Evolutionary conservation across 495 filamentous ascomycete genomes (phyloP).

Genomic region (Penicillium nucicola): DNA sequence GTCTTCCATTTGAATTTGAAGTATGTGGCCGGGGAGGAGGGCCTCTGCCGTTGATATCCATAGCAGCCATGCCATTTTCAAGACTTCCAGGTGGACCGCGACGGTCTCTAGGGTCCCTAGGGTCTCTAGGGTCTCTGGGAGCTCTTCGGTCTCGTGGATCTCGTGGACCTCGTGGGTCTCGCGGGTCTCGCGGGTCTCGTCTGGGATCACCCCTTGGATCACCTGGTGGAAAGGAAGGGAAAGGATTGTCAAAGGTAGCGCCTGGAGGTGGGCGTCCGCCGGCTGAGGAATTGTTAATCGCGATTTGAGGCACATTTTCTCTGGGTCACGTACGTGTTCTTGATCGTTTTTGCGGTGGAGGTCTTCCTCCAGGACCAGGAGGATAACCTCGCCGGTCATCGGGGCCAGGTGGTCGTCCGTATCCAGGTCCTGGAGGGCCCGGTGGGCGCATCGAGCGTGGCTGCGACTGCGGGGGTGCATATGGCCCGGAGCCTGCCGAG

Average conservation of each 20-base stretch:
- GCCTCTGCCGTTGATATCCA: conserved; percentile 51
- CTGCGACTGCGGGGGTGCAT: conserved; percentile 36
- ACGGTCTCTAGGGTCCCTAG: conserved; percentile 20
- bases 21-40: conserved; percentile 38
- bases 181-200: conserved; percentile 21
- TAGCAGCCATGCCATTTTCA: conserved; percentile 52
- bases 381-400: conserved; percentile 25
- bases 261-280: conserved; percentile 38
- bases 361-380: conserved; percentile 20
- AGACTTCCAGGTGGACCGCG: conserved; percentile 34
- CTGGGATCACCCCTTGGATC: conserved; percentile 22
- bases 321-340: conserved; percentile 32
- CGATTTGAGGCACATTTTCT: neutral
- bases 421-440: conserved; percentile 51
- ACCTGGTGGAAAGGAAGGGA: conserved; percentile 56
- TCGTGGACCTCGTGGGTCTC: conserved; percentile 22
- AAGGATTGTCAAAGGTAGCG: conserved; percentile 63
- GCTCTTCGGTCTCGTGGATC: conserved; percentile 20
- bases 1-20: conserved; percentile 33
- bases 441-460: conserved; percentile 36
- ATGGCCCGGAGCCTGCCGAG: conserved; percentile 44
- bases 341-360: conserved; percentile 25
- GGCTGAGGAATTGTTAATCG: conserved; percentile 18
- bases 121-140: conserved; percentile 18
- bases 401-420: conserved; percentile 31